Percentiles rank a stretch among this genome's conserved stretches.
phyloP scores from a whole-genome alignment of 805 yeast genomes.

The Lipomyces anomalus region DNA sequence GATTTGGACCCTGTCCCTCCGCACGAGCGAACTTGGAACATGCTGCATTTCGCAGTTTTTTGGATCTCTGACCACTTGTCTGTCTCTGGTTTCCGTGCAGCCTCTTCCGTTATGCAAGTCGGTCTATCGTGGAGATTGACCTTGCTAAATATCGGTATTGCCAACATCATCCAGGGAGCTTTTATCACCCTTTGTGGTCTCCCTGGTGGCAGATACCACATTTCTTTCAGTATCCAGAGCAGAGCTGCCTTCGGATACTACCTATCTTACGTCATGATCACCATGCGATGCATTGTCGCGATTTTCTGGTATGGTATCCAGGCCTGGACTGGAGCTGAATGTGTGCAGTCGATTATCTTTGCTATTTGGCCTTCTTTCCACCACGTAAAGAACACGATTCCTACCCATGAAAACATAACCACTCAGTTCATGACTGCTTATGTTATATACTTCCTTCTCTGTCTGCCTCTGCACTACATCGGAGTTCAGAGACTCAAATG shows the following conservation, averaged over 20 bases:
- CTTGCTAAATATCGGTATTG: slow-evolving; percentile 42
- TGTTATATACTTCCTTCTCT: slow-evolving; percentile 13
- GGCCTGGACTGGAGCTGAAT: slow-evolving; percentile 44
- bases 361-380: slow-evolving; percentile 38
- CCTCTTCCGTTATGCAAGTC: slow-evolving; percentile 39
- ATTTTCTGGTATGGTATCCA: slow-evolving; percentile 46
- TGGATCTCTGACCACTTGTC: slow-evolving; percentile 30
- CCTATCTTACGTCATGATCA: slow-evolving; percentile 42
- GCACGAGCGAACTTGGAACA: slow-evolving; percentile 43
- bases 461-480: slow-evolving; percentile 19
- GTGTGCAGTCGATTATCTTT: slow-evolving; percentile 37
- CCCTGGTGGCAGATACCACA: slow-evolving; percentile 46
- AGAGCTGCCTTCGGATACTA: slow-evolving; percentile 45
- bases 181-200: slow-evolving; percentile 43
- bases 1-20: slow-evolving; percentile 23
- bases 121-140: slow-evolving; percentile 43
- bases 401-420: slow-evolving; percentile 34
- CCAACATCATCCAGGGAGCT: slow-evolving; percentile 38
- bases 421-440: slow-evolving; percentile 25
- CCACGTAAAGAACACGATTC: slow-evolving; percentile 39
- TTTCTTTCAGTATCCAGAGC: slow-evolving; percentile 44
- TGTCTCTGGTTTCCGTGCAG: slow-evolving; percentile 41
- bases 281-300: slow-evolving; percentile 41
- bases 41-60: slow-evolving; percentile 35
- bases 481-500: slow-evolving; percentile 11